Conservation (phyloP, 2,329 filamentous ascomycete genomes). For the Cercospora sojina region DNA sequence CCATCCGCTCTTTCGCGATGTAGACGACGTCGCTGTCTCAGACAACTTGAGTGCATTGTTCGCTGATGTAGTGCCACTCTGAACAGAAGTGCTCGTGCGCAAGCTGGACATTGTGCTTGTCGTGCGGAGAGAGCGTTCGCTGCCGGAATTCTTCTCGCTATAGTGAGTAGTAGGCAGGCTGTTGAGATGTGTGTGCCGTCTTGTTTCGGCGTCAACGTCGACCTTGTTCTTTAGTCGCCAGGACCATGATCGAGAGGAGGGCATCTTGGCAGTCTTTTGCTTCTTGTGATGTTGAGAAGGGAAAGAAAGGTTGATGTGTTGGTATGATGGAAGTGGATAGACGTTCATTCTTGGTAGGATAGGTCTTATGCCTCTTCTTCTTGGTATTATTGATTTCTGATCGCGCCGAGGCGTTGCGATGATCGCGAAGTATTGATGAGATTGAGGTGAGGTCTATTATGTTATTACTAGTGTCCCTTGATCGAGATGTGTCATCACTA, state of each 20-base stretch:
- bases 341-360: neutral
- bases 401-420: neutral
- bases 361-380: neutral
- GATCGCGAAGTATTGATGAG: neutral
- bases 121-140: neutral
- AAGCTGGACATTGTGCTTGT: neutral
- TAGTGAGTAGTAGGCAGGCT: neutral
- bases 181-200: neutral
- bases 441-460: neutral
- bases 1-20: neutral
- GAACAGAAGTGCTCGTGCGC: neutral
- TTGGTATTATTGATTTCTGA: neutral
- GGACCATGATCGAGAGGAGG: neutral
- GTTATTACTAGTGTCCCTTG: neutral
- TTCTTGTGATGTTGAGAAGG: neutral
- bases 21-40: neutral
- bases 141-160: neutral
- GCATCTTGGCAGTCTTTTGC: neutral
- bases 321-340: neutral
- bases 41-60: neutral
- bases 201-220: neutral
- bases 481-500: neutral
- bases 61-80: neutral
- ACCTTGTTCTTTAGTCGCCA: neutral
- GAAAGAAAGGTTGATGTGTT: neutral